These are phyloP conservation scores for Yamagishiella unicocca DNA, from an alignment of 139 green algal species.

Conservation along the genomic window DNA sequence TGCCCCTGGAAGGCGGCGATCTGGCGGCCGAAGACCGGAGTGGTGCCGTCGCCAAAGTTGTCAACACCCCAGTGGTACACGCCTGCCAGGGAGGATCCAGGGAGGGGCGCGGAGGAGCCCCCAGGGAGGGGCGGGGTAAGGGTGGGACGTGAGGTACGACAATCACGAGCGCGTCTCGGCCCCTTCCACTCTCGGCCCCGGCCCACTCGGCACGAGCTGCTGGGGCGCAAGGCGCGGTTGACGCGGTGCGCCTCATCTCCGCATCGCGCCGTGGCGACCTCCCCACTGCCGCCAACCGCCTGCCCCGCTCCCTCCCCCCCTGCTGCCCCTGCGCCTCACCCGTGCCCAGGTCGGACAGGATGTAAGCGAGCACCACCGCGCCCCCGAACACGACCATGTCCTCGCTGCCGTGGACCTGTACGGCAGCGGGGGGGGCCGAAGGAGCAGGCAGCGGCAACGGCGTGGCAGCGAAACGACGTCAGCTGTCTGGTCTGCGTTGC, in stretches of 20 bases:
- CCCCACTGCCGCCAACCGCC: too few species aligned
- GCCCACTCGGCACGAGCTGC: too few species aligned
- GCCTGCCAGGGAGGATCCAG: conserved; percentile 52
- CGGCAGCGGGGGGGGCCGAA: not conserved
- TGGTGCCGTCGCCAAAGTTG: conserved; percentile 94
- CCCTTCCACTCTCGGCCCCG: too few species aligned
- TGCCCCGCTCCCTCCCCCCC: conserved; percentile 57
- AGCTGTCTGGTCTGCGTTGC: too few species aligned
- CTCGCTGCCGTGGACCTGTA: not conserved
- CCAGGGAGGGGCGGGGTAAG: not conserved
- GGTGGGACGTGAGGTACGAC: too few species aligned
- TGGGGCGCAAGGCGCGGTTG: too few species aligned
- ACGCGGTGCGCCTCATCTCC: too few species aligned
- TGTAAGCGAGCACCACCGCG: conserved; percentile 66
- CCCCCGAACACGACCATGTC: conserved; percentile 43
- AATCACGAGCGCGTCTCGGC: too few species aligned
- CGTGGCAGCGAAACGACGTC: too few species aligned
- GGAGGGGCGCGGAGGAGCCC: not conserved
- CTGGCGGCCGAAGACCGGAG: conserved; percentile 93
- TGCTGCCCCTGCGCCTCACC: not conserved
- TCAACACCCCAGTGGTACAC: conserved; percentile 95
- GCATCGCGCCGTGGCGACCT: too few species aligned
- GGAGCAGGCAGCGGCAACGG: not conserved
- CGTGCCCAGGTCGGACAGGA: conserved; percentile 74
- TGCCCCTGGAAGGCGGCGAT: conserved; percentile 96